Evolutionary conservation across 257 asterid species (phyloP), one percentile per base, ranked within the genome.

Genomic region (Plectranthus barbatus): DNA sequence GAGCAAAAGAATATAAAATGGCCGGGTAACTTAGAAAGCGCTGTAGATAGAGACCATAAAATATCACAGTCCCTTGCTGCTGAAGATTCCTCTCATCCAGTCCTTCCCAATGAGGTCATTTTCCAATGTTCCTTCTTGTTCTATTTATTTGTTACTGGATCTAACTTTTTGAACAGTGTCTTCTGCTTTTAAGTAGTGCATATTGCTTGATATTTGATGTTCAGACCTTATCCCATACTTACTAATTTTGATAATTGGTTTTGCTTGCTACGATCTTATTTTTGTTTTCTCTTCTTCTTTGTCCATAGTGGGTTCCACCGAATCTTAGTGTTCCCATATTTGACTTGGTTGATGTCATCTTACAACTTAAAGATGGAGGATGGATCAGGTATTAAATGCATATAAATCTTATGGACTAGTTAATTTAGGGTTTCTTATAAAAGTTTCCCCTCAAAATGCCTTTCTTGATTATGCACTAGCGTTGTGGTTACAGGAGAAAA

Each of bases 301-400:
- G 18, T 67, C 45, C 48, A 67, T 92, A 93, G 99, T 93, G 97
- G 97, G 84, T 90, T 67, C 94, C 99, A 4, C 96, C 99, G 63
- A 87, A 74, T 75, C 74, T 93, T 56, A 85, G 95, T 70, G 82
- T 77, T 59, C 97, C 97, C 10, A 77, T 93, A 60, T 69, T 93
- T 49, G 87, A 90, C 72, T 82, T 93, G 79, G 97, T 93, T 64
- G 99, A 90, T 59, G 91, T 83, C 62, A 67, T 90, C 69, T 90
- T 93, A 68, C 97, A 87, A 79, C 94, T 93, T 42, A 91, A 87
- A 71, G 99, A 93, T 78, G 97, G 99, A 75, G 99, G 99, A 56
- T 93, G 99, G 99, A 87, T 90, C 85, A 90, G 99, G 99, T 93
- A 79, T 29, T 36, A 51, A 58, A 19, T 60, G 36, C 17, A 44